Percentiles rank a stretch among this genome's conserved stretches.
These are phyloP conservation scores for Aspergillus tanneri DNA, from an alignment of 2,329 filamentous ascomycete genomes.

Conservation along the genomic window DNA sequence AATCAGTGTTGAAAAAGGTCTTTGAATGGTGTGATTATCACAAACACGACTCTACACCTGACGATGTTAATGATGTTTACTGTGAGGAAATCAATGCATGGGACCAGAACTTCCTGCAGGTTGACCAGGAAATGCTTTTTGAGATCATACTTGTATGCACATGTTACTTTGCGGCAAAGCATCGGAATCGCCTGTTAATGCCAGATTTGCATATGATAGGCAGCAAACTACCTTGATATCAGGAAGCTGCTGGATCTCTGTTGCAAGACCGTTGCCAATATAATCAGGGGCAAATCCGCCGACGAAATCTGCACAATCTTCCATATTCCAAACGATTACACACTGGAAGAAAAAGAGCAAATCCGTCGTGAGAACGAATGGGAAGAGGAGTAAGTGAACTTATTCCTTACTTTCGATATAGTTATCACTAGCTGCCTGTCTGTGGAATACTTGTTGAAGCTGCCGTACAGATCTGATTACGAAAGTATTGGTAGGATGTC, in stretches of 20 bases:
- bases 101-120: slow-evolving; percentile 99
- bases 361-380: slow-evolving; percentile 89
- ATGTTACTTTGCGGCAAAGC: not conserved
- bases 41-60: slow-evolving; percentile 73
- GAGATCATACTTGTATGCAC: slow-evolving; percentile 88
- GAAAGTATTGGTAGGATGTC: no score
- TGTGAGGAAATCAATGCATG: slow-evolving; percentile 99
- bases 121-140: slow-evolving; percentile 99
- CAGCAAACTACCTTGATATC: slow-evolving; percentile 98
- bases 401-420: no score
- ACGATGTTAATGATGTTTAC: slow-evolving; percentile 86
- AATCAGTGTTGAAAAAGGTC: slow-evolving; percentile 90
- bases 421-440: no score
- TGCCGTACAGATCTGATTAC: no score
- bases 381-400: slow-evolving; percentile 76
- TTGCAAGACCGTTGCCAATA: slow-evolving; percentile 99
- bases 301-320: slow-evolving; percentile 99
- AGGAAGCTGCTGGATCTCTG: slow-evolving; percentile 96
- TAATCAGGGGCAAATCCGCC: slow-evolving; percentile 99
- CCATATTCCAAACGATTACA: slow-evolving; percentile 99
- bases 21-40: slow-evolving; percentile 98
- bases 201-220: slow-evolving; percentile 55
- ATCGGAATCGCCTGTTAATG: not conserved
- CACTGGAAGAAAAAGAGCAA: slow-evolving; percentile 97
- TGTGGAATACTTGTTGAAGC: no score